These are phyloP conservation scores for Russula virescens DNA, from an alignment of 768 basidiomycete species.

Conservation along the genomic window DNA sequence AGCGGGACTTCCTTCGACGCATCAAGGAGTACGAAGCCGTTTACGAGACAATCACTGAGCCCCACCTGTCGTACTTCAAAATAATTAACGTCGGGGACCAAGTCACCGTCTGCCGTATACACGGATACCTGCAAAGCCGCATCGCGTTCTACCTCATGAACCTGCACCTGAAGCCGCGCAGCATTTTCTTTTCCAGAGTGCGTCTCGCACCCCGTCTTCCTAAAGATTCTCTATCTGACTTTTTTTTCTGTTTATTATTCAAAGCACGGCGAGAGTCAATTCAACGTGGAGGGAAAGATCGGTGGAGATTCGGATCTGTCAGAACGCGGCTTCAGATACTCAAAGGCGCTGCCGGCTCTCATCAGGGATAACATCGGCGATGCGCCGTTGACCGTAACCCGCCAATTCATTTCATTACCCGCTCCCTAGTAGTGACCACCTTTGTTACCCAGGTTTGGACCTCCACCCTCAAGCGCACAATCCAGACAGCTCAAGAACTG, in stretches of 20 bases:
- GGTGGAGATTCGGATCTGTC: slow-evolving; percentile 95
- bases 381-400: slow-evolving; percentile 70
- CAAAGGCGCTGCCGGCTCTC: slow-evolving; percentile 76
- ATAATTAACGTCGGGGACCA: slow-evolving; percentile 92
- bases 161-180: slow-evolving; percentile 91
- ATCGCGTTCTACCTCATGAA: slow-evolving; percentile 99
- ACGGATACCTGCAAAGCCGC: slow-evolving; percentile 93
- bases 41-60: slow-evolving; percentile 93
- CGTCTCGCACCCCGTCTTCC: slow-evolving; percentile 26
- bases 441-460: slow-evolving; percentile 78
- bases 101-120: slow-evolving; percentile 79
- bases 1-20: slow-evolving; percentile 83
- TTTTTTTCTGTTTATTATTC: slow-evolving; percentile 4
- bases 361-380: slow-evolving; percentile 90
- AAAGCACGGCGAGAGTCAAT: slow-evolving; percentile 97
- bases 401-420: neutral
- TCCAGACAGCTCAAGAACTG: slow-evolving; percentile 79
- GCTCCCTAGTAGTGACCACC: neutral
- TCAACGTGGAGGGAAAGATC: slow-evolving; percentile 93
- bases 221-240: slow-evolving; percentile 1
- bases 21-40: slow-evolving; percentile 93
- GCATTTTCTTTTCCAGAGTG: slow-evolving; percentile 94
- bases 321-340: slow-evolving; percentile 77
- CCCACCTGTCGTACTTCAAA: slow-evolving; percentile 81
- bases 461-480: slow-evolving; percentile 90